Conservation (phyloP, 345 rosid genomes). For the Lumnitzera racemosa region DNA sequence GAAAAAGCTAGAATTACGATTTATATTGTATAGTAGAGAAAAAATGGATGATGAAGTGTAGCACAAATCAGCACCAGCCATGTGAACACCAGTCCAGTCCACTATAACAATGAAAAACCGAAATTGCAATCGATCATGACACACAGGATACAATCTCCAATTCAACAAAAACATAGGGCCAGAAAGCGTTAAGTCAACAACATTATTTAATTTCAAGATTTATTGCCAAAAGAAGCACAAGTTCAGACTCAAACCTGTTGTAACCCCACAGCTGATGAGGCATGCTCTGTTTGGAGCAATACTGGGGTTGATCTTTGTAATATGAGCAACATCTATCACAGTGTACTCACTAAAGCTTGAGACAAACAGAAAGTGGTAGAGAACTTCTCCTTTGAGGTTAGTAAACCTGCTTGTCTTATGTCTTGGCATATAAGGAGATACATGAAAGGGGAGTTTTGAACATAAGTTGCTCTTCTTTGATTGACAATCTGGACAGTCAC, state of each 20-base stretch:
- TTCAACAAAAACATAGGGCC: too few species aligned
- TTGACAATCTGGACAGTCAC: slow-evolving; percentile 59
- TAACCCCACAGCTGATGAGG: slow-evolving; percentile 85
- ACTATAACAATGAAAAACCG: too few species aligned
- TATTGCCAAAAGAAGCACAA: too few species aligned
- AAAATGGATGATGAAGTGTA: too few species aligned
- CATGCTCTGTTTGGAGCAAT: slow-evolving; percentile 69
- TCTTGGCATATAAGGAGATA: slow-evolving; percentile 83
- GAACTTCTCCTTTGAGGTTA: slow-evolving; percentile 53
- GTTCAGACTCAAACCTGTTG: slow-evolving; percentile 43
- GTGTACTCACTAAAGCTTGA: slow-evolving; percentile 79
- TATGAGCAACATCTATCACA: slow-evolving; percentile 55
- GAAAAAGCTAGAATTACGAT: too few species aligned
- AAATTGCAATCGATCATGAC: too few species aligned
- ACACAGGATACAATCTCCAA: too few species aligned
- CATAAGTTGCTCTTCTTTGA: slow-evolving; percentile 76
- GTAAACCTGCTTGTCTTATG: slow-evolving; percentile 66
- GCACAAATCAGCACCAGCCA: too few species aligned
- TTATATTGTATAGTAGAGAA: too few species aligned
- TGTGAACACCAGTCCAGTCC: too few species aligned
- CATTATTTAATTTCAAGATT: too few species aligned
- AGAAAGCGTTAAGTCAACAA: too few species aligned
- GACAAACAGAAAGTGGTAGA: slow-evolving; percentile 67
- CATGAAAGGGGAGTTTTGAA: slow-evolving; percentile 51
- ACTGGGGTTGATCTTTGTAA: slow-evolving; percentile 53